Conservation (phyloP, 177 flowering plant genomes). For the Vitis hybrid region DNA sequence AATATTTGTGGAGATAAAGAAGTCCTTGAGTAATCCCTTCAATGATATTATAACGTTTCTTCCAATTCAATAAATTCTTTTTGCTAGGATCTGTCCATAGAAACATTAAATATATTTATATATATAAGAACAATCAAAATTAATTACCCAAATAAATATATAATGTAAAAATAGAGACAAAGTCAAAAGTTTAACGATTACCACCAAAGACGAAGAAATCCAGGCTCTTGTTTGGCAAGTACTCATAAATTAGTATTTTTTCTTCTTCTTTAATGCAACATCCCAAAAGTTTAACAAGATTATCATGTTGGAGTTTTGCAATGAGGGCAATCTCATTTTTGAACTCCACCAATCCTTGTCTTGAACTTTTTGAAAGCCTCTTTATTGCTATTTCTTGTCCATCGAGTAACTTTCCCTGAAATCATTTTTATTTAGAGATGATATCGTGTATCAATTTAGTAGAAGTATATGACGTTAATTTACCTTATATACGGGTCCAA, state of each 20-base stretch:
- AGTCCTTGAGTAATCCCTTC: constrained; percentile 31
- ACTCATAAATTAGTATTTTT: constrained; percentile 21
- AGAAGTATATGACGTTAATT: not conserved
- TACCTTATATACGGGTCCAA: constrained; percentile 31
- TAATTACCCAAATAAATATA: not conserved
- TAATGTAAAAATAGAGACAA: too few species aligned
- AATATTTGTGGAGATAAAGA: constrained; percentile 30
- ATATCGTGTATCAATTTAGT: not conserved
- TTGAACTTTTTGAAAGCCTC: constrained; percentile 23
- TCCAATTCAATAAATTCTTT: constrained; percentile 22
- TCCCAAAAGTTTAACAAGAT: constrained; percentile 29
- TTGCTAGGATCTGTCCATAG: constrained; percentile 13
- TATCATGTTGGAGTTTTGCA: constrained; percentile 29
- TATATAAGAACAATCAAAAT: not conserved
- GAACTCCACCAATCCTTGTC: constrained; percentile 28
- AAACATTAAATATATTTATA: not conserved
- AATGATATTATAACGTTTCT: constrained; percentile 14
- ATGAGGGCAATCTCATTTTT: constrained; percentile 25
- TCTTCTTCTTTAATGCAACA: constrained; percentile 25
- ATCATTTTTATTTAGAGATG: not conserved
- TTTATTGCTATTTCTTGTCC: constrained; percentile 27
- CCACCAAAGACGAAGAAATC: constrained; percentile 24
- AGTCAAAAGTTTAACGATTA: too few species aligned
- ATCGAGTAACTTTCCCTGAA: constrained; percentile 15
- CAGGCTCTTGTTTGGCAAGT: constrained; percentile 28